These are phyloP conservation scores for Pisolithus sp. DNA, from an alignment of 768 basidiomycete species.

Conservation along the genomic window DNA sequence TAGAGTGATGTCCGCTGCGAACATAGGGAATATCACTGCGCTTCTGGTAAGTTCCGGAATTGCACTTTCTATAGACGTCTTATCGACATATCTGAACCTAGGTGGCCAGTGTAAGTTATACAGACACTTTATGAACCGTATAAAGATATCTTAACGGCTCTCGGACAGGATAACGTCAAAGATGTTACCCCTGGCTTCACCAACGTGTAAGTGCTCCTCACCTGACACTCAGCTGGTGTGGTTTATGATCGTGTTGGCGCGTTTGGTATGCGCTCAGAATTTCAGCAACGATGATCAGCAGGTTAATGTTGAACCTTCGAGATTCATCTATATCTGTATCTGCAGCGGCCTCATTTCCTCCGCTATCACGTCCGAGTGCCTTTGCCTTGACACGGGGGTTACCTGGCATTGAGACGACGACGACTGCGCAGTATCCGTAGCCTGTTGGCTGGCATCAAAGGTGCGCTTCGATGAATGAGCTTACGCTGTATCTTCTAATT, in stretches of 20 bases:
- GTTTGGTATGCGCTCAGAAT: not conserved
- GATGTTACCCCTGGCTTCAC: not conserved
- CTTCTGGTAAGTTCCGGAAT: slow-evolving; percentile 6
- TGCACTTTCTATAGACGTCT: too few species aligned
- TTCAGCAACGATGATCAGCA: not conserved
- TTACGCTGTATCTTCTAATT: too few species aligned
- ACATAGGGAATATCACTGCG: slow-evolving; percentile 7
- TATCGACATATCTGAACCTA: not conserved
- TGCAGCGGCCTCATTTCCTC: not conserved
- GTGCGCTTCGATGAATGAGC: too few species aligned
- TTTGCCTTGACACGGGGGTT: not conserved
- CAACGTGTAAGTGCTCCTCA: not conserved
- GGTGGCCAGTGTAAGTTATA: slow-evolving; percentile 7
- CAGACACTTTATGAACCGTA: too few species aligned
- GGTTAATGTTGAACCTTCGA: slow-evolving; percentile 5
- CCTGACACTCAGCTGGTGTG: not conserved
- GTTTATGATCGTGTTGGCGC: not conserved
- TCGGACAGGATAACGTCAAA: not conserved
- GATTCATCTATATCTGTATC: not conserved
- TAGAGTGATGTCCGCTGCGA: slow-evolving; percentile 10
- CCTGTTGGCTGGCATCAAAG: not conserved
- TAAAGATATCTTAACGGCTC: not conserved
- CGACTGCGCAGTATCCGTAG: not conserved
- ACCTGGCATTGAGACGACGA: not conserved
- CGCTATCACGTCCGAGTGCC: not conserved